These are phyloP conservation scores for Trichoderma sp. DNA, from an alignment of 2,329 filamentous ascomycete species.

Conservation along the genomic window DNA sequence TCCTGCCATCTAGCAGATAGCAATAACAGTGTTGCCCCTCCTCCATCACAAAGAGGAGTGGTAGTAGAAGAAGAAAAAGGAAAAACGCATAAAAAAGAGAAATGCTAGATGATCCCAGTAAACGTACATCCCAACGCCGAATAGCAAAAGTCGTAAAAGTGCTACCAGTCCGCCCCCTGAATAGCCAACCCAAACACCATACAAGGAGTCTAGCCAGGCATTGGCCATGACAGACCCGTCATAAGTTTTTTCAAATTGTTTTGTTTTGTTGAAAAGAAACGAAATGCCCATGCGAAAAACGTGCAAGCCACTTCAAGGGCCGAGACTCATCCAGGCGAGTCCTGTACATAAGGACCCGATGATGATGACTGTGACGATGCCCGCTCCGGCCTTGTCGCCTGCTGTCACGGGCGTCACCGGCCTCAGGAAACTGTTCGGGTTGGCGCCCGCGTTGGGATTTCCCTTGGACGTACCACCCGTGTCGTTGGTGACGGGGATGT, in stretches of 20 bases:
- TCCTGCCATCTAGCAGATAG: not conserved
- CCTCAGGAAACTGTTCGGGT: constrained; percentile 38
- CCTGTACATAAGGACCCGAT: constrained; percentile 42
- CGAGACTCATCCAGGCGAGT: constrained; percentile 53
- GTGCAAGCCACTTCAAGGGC: constrained; percentile 27
- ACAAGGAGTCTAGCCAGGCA: not conserved
- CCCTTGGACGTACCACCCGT: constrained; percentile 55
- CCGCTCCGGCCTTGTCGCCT: constrained; percentile 50
- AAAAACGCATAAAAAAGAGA: not conserved
- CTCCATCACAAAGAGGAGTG: not conserved
- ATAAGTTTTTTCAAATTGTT: not conserved
- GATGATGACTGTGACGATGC: constrained; percentile 49
- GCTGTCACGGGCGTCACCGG: constrained; percentile 41
- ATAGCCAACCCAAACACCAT: constrained; percentile 10
- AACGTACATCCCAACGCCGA: constrained; percentile 19
- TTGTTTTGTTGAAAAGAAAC: not conserved
- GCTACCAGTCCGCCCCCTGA: not conserved
- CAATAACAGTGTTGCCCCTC: not conserved
- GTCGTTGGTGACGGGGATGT: constrained; percentile 46
- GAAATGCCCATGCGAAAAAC: not conserved
- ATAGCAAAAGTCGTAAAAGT: not conserved
- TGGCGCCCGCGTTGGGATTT: constrained; percentile 45
- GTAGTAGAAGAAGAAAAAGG: not conserved
- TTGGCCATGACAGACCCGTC: not conserved
- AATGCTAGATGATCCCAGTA: constrained; percentile 6